These are phyloP conservation scores for Fusarium annulatum DNA, from an alignment of 2,329 filamentous ascomycete species.

Conservation along the genomic window DNA sequence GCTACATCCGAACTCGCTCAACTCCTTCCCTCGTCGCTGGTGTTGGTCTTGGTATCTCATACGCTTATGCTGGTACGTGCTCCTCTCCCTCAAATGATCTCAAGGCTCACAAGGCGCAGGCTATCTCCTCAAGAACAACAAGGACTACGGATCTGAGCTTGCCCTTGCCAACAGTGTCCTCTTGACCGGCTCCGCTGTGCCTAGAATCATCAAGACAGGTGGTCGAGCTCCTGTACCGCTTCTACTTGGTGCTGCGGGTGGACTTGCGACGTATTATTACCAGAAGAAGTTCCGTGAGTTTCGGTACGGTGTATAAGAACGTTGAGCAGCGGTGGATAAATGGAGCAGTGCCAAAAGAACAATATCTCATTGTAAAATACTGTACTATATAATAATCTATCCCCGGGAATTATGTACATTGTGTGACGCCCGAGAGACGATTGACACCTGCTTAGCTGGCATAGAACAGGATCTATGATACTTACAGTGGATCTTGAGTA, in stretches of 20 bases:
- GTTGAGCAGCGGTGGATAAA: rapidly evolving
- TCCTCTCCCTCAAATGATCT: rapidly evolving
- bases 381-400: neutral
- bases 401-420: rapidly evolving
- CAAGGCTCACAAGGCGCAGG: constrained; percentile 37
- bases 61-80: constrained; percentile 41
- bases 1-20: constrained; percentile 42
- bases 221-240: constrained; percentile 52
- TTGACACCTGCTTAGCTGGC: too few relatives aligned
- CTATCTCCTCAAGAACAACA: constrained; percentile 56
- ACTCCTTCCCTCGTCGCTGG: constrained; percentile 43
- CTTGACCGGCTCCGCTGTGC: constrained; percentile 52
- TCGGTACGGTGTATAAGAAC: constrained; percentile 50
- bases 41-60: constrained; percentile 40
- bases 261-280: constrained; percentile 54
- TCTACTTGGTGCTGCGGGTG: constrained; percentile 48
- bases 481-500: neutral
- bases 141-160: constrained; percentile 56
- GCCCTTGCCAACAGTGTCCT: constrained; percentile 54
- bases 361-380: neutral
- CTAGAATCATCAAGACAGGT: constrained; percentile 53
- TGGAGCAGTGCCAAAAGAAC: rapidly evolving
- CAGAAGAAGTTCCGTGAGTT: constrained; percentile 57
- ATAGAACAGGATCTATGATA: rapidly evolving
- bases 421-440: too few relatives aligned